Conservation (phyloP, 192 early-diverging fungal species). For the Allomyces macrogynus region DNA sequence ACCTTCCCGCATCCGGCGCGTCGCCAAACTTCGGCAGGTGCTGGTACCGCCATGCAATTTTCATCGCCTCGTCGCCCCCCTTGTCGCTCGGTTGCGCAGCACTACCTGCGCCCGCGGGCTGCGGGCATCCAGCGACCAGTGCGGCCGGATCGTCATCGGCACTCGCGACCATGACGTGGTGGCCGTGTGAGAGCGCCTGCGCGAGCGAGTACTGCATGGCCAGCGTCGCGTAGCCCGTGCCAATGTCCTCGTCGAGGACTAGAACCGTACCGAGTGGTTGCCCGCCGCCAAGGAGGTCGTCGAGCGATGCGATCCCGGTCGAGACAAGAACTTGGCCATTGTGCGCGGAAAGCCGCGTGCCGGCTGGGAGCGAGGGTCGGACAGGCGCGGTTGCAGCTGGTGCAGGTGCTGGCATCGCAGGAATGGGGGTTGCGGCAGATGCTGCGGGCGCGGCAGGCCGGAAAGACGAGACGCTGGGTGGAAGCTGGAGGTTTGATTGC, state of each 20-base stretch:
- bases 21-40: conserved; percentile 33
- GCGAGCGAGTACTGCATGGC: conserved; percentile 65
- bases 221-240: conserved; percentile 59
- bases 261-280: conserved; percentile 59
- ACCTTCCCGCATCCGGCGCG: background rate
- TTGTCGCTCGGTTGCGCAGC: conserved; percentile 2
- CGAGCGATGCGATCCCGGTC: conserved; percentile 63
- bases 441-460: background rate
- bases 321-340: conserved; percentile 59
- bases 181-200: conserved; percentile 59
- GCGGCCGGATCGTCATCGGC: conserved; percentile 43
- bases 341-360: conserved; percentile 53
- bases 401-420: background rate
- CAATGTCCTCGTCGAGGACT: conserved; percentile 57
- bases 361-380: conserved; percentile 39
- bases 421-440: background rate
- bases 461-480: no score
- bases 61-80: conserved; percentile 38
- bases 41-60: conserved; percentile 91
- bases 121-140: conserved; percentile 9
- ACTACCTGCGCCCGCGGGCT: background rate
- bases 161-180: conserved; percentile 46
- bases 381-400: conserved; percentile 9
- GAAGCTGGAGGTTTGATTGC: no score
- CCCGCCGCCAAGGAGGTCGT: conserved; percentile 74